Evolutionary conservation across 2,329 filamentous ascomycete species (phyloP), one percentile per base, ranked within the genome.

Genomic region (Talaromyces sp.): DNA sequence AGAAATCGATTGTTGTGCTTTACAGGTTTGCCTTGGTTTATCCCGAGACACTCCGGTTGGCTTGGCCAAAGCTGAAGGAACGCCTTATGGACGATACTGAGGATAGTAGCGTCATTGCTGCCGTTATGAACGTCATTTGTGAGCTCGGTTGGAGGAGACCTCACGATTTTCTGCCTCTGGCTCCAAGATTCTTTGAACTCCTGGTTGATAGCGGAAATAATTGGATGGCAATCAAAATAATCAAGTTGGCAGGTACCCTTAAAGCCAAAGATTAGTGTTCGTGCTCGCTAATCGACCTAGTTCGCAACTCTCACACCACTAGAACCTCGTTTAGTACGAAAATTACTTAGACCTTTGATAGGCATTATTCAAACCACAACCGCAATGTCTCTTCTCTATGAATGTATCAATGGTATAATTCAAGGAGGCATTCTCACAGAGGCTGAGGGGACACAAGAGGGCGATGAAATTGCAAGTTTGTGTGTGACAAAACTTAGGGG

Each of bases 201-300:
- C 82, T 99, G 31, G 93, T 97, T 13, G 90, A 96, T 67, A 90
- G 93, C 64, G 90, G 90, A 43, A 98, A 99, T 78, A 99, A 99
- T 78, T 99, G 95, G 95, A 98, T 99, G 94, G 93, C 93, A 66
- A 99, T 99, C 75, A 99, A 99, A 77, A 87, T 99, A 68, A 98
- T 99, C 76, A 99, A 99, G 80, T 85, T 99, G 68, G 92, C 94
- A 77, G 70, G 86, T 80, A 39, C n/a, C 37, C 27, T 52, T 2
- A 31, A 37, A 49, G 37, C 19, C 24, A 8, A 8, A 16, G 19
- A 41, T 4, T 10, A 49, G 27, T 35, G 22, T 22, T 41, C 24
- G 8, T 37, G 19, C 35, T 50, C 11, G 24, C 70, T 76, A 68
- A 79, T 75, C 59, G 31, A 14, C 19, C 1, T 73, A 96, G 90